Conservation (phyloP, 2,329 filamentous ascomycete genomes). For the Pyrenophora tritici-repentis region DNA sequence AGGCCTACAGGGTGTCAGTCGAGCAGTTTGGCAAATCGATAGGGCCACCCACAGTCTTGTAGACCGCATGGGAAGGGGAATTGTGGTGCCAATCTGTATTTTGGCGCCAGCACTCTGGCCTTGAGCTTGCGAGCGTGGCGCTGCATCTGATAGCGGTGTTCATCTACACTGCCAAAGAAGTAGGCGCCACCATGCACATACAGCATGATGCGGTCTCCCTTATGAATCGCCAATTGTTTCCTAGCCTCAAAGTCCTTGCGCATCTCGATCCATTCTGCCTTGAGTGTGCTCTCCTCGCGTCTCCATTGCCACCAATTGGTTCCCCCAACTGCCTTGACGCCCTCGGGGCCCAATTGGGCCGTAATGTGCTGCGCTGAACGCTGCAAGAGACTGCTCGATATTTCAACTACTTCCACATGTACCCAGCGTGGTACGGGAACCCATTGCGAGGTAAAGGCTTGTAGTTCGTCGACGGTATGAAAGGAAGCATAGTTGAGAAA, state of each 20-base stretch:
- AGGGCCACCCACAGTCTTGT: constrained; percentile 67
- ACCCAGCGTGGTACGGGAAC: constrained; percentile 91
- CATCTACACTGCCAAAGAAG: constrained; percentile 93
- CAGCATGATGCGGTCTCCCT: constrained; percentile 78
- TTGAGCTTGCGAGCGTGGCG: constrained; percentile 92
- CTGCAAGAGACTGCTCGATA: constrained; percentile 68
- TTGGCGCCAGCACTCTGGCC: constrained; percentile 81
- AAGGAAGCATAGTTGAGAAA: constrained; percentile 86
- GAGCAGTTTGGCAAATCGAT: background rate
- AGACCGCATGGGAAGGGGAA: constrained; percentile 95
- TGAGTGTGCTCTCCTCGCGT: constrained; percentile 64
- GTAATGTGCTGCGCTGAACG: constrained; percentile 67
- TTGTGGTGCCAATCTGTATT: constrained; percentile 87
- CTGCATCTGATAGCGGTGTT: constrained; percentile 98
- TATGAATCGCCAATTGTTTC: constrained; percentile 60
- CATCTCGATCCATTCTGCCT: constrained; percentile 98
- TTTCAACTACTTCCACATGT: constrained; percentile 70
- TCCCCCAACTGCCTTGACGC: constrained; percentile 81
- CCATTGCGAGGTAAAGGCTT: constrained; percentile 89
- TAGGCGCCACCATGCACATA: constrained; percentile 95
- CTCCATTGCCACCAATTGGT: constrained; percentile 76
- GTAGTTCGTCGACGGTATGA: constrained; percentile 90
- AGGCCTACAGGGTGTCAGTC: constrained; percentile 50
- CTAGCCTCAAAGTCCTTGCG: constrained; percentile 76
- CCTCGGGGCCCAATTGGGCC: constrained; percentile 76